A percentile compares a stretch with the other conserved stretches of the same genome.
These are phyloP conservation scores for Perkinsus olseni DNA, from an alignment of 169 alveolate species.

Conservation along the genomic window DNA sequence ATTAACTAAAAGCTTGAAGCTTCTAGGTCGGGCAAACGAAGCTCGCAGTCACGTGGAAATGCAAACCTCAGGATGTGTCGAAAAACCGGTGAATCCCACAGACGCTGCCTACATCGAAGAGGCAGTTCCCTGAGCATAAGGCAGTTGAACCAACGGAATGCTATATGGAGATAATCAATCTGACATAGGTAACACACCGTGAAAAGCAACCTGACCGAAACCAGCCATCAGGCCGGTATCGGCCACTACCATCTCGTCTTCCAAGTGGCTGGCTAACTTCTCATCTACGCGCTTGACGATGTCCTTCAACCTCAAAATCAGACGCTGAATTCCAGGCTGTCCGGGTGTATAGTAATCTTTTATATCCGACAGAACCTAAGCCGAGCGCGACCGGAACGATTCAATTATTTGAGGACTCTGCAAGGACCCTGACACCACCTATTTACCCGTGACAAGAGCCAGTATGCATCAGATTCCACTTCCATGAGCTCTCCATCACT, in stretches of 20 bases:
- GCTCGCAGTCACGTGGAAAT: neutral
- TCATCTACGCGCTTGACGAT: slow-evolving; percentile 77
- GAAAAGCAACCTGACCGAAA: too few relatives aligned
- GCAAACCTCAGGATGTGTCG: too few relatives aligned
- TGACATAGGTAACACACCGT: neutral
- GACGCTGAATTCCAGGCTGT: slow-evolving; percentile 86
- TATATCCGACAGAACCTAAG: slow-evolving; percentile 68
- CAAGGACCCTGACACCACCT: neutral
- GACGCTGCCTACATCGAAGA: slow-evolving; percentile 14
- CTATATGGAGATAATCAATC: slow-evolving; percentile 71
- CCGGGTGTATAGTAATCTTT: slow-evolving; percentile 83
- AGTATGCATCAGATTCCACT: slow-evolving; percentile 73
- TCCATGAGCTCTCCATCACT: slow-evolving; percentile 50
- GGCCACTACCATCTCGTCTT: slow-evolving; percentile 41
- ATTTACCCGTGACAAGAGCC: slow-evolving; percentile 33
- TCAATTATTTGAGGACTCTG: neutral
- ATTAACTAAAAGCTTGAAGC: too few relatives aligned
- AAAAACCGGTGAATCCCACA: too few relatives aligned
- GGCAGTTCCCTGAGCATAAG: slow-evolving; percentile 52
- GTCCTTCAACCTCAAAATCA: slow-evolving; percentile 71
- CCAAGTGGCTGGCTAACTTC: slow-evolving; percentile 58
- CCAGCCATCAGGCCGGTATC: too few relatives aligned
- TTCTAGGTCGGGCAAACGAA: too few relatives aligned
- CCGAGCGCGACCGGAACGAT: slow-evolving; percentile 23
- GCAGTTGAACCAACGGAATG: slow-evolving; percentile 86